A percentile compares a stretch with the other conserved stretches of the same genome.
Evolutionary conservation across 257 asterid genomes (phyloP).

Genomic region (Henckelia pumila): DNA sequence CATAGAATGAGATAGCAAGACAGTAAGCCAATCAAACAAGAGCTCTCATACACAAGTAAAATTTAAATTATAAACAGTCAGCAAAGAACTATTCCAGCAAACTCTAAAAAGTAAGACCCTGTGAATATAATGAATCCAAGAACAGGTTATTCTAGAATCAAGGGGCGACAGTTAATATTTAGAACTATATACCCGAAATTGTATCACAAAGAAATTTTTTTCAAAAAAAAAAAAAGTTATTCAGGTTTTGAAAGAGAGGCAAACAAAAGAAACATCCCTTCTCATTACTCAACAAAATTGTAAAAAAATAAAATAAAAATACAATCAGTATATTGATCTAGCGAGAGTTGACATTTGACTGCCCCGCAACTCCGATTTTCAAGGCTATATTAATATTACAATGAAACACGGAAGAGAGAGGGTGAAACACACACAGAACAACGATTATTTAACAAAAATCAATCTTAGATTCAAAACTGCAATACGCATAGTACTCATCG

Average conservation of each 20-base stretch:
- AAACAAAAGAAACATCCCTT: too few relatives aligned
- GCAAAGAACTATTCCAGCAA: background rate
- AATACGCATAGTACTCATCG: background rate
- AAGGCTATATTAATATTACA: background rate
- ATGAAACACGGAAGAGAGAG: background rate
- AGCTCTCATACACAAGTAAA: background rate
- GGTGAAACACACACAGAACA: background rate
- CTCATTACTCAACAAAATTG: background rate
- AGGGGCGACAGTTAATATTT: background rate
- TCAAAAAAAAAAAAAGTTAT: background rate
- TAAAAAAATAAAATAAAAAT: background rate
- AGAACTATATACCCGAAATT: background rate
- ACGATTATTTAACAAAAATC: constrained; percentile 7
- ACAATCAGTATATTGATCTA: constrained; percentile 15
- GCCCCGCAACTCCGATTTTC: constrained; percentile 18
- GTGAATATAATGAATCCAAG: constrained; percentile 1
- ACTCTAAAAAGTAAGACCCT: constrained; percentile 1
- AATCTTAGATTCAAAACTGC: background rate
- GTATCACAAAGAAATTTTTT: background rate
- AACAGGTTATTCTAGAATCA: background rate
- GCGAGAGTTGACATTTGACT: constrained; percentile 1
- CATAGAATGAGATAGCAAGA: constrained; percentile 3
- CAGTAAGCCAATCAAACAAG: background rate
- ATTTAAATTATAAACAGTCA: background rate
- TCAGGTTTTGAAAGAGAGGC: too few relatives aligned